phyloP scores from a whole-genome alignment of 257 asterid genomes.

The Solanum rostratum region DNA sequence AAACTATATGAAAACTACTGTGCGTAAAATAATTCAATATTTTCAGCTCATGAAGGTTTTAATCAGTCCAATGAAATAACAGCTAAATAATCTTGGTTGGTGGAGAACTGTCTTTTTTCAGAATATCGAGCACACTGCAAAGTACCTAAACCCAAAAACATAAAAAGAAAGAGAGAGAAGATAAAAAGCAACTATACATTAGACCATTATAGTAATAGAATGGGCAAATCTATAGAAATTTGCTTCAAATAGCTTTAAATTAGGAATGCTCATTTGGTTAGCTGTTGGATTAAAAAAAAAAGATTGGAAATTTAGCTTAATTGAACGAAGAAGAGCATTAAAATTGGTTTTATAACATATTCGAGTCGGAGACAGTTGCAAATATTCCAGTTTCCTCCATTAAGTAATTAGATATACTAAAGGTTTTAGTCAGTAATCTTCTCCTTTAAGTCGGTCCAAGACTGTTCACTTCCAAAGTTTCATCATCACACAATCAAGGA shows the following conservation, averaged over 20 bases:
- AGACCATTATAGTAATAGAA: neutral
- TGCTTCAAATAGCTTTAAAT: neutral
- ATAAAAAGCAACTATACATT: neutral
- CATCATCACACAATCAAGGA: neutral
- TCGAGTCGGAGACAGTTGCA: neutral
- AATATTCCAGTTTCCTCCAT: neutral
- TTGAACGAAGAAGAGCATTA: neutral
- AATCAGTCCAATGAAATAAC: neutral
- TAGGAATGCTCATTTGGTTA: neutral
- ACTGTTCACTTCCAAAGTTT: neutral
- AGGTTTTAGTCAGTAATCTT: neutral
- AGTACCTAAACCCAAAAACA: neutral
- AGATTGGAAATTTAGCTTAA: neutral
- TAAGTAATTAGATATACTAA: neutral
- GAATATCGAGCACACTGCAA: neutral
- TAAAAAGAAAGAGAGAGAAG: neutral
- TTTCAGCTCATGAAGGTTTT: neutral
- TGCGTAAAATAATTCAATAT: neutral
- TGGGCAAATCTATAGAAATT: neutral
- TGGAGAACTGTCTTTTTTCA: neutral
- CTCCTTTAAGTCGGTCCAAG: neutral
- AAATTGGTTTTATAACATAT: neutral
- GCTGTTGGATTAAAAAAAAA: neutral
- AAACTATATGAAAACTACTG: too few relatives aligned
- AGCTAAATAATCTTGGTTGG: neutral